Percentiles rank a stretch among this genome's conserved stretches.
Evolutionary conservation across 2,329 filamentous ascomycete species (phyloP).

Genomic region (Trichoderma arundinaceum): DNA sequence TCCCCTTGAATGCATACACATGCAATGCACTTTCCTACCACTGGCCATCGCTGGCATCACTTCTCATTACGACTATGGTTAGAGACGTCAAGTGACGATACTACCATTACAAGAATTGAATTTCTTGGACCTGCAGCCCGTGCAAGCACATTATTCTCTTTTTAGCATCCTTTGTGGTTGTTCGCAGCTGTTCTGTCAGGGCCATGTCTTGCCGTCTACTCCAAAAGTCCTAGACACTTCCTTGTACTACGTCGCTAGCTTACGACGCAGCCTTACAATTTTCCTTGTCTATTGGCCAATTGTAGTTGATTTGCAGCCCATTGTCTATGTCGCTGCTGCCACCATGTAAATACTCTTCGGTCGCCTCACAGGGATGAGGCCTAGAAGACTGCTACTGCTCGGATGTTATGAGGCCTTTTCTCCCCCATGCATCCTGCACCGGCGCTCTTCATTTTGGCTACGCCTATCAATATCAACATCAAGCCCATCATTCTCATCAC

Average conservation of each 20-base stretch:
- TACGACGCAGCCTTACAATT: background rate
- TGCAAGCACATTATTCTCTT: background rate
- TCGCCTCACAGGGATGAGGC: background rate
- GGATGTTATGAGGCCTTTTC: conserved; percentile 14
- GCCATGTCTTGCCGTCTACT: background rate
- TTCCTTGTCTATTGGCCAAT: background rate
- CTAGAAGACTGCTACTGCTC: background rate
- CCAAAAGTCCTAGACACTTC: conserved; percentile 18
- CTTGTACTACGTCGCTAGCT: conserved; percentile 8
- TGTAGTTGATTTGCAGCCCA: background rate
- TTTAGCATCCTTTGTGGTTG: background rate
- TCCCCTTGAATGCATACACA: background rate
- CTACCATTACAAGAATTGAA: background rate
- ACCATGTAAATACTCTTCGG: background rate
- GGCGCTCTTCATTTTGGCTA: background rate
- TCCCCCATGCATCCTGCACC: background rate
- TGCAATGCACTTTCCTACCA: background rate
- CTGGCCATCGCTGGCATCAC: background rate
- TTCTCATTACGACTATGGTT: background rate
- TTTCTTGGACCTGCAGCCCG: background rate
- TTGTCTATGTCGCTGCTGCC: background rate
- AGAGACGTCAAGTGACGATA: background rate
- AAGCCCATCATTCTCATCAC: background rate
- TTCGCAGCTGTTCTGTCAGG: background rate
- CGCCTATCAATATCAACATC: background rate